A percentile compares a stretch with the other conserved stretches of the same genome.
Conservation (phyloP, 192 early-diverging fungal species). For the Podila verticillata region DNA sequence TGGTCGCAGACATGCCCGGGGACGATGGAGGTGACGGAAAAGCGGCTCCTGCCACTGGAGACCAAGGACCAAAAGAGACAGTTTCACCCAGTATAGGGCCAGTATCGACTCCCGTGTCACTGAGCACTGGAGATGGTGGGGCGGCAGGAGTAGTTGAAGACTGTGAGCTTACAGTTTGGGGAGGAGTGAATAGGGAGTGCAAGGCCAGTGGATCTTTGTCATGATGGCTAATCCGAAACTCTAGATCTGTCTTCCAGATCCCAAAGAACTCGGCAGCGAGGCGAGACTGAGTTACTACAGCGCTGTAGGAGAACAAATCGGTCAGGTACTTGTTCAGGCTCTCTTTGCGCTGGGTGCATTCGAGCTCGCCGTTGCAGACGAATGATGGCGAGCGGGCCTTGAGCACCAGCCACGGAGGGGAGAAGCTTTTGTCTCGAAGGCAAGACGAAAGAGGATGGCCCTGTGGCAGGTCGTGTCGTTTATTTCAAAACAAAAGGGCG, state of each 20-base stretch:
- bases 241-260: constrained; percentile 29
- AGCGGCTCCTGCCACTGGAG: neutral
- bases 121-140: neutral
- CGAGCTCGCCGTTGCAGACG: neutral
- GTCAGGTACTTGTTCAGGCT: constrained; percentile 4
- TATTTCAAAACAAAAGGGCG: neutral
- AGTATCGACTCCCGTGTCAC: neutral
- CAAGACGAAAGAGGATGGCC: neutral
- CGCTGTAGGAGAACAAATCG: neutral
- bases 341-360: neutral
- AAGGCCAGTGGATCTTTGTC: constrained; percentile 14
- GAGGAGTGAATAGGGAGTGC: constrained; percentile 3
- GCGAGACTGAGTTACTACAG: neutral
- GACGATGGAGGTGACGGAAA: neutral
- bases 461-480: neutral
- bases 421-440: neutral
- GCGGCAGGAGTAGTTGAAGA: neutral
- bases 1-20: neutral
- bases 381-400: neutral
- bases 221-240: constrained; percentile 6
- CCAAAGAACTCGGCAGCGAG: constrained; percentile 35
- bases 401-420: constrained; percentile 1
- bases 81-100: neutral
- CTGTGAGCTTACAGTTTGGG: neutral
- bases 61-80: neutral